Evolutionary conservation across 306 rosid species (phyloP), one percentile per base, ranked within the genome.

Genomic region (Rosa chinensis): DNA sequence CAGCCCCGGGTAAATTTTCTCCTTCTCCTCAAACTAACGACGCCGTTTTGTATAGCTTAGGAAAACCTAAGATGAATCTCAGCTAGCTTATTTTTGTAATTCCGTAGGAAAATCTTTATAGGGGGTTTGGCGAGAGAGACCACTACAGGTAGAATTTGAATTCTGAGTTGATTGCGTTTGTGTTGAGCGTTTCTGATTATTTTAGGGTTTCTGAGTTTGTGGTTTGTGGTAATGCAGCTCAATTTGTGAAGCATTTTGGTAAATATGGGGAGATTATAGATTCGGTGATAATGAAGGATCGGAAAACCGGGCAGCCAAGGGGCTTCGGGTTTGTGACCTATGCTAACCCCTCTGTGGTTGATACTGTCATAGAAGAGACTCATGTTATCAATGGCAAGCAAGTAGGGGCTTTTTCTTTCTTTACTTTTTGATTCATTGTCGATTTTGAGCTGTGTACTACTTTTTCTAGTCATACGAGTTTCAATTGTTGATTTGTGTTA

Each of bases 101-200:
- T 87, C 89, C 90, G 97, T 94, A 94, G 97, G 87, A 94, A 94
- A 86, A 94, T 94, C 59, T 94, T 94, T 75, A 91, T 94, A 83
- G 98, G 97, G 64, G 98, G 98, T 84, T 89, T 94, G 89, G 95
- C 98, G 58, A 89, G 97, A 86, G 97, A 91, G 86, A 94, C 98
- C 35, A 94, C 97, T 43, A 79, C 90, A 74, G 96, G 98, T 94
- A 86, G 87, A 93, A 82, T 81, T 79, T 61, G 6, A 61, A 11
- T 25, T 62, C 75, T 78, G 70, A 64, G 4, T 14, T 63, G 43
- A 32, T 23, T 5, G 37, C 6, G 1, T 61, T 56, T 1, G 67
- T 61, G 11, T 28, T 14, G 1, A 52, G 5, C 7, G 1, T 16
- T 80, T 59, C 39, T 72, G n/a, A 70, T n/a, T 44, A n/a, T 56